These are phyloP conservation scores for Wakefieldia striispora DNA, from an alignment of 768 basidiomycete genomes.

Conservation along the genomic window DNA sequence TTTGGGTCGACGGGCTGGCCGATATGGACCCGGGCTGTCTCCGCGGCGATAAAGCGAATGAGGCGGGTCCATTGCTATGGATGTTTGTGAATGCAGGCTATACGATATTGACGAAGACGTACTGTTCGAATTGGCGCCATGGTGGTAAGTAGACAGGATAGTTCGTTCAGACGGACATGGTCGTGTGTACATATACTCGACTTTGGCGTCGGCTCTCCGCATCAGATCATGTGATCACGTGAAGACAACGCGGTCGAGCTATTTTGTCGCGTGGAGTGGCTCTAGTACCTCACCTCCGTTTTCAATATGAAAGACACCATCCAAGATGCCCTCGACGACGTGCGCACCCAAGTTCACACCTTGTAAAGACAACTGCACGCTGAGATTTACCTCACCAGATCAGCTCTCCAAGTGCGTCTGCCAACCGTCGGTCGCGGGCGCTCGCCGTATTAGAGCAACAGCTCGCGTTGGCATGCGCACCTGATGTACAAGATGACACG, in stretches of 20 bases:
- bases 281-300: neutral
- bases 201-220: conserved; percentile 10
- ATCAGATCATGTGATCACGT: conserved; percentile 30
- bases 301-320: conserved; percentile 45
- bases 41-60: conserved; percentile 77
- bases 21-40: conserved; percentile 71
- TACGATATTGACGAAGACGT: conserved; percentile 13
- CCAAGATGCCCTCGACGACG: conserved; percentile 67
- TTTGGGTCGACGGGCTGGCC: conserved; percentile 70
- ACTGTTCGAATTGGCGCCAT: conserved; percentile 65
- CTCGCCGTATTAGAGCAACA: conserved; percentile 55
- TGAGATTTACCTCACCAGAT: conserved; percentile 45
- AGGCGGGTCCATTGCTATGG: conserved; percentile 63
- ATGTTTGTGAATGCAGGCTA: neutral
- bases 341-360: conserved; percentile 32
- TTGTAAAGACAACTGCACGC: conserved; percentile 1
- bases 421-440: conserved; percentile 50
- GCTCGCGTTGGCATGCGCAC: conserved; percentile 48
- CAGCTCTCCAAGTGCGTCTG: conserved; percentile 56
- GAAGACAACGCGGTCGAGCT: conserved; percentile 21
- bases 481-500: conserved; percentile 41
- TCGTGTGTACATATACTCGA: neutral
- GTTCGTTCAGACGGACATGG: neutral
- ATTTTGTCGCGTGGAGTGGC: neutral
- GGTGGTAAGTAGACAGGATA: conserved; percentile 11